Evolutionary conservation across 164 flowering plant species (phyloP), one percentile per base, ranked within the genome.

Genomic region (Aristolochia fimbriata): DNA sequence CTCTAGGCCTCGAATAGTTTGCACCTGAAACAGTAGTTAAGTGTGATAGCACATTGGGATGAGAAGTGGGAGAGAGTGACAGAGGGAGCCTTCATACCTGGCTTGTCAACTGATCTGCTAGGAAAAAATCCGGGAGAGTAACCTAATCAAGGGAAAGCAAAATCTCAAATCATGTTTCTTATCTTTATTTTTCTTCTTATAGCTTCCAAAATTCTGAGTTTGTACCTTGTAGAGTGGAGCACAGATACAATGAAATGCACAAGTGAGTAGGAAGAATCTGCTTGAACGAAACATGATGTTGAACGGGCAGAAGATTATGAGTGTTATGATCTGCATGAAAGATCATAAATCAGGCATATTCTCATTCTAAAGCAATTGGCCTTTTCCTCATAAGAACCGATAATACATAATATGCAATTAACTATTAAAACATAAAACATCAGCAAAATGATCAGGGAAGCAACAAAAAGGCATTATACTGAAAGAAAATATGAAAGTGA

Each of bases 221-320:
- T 24, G 41, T 73, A 81, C 91, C 88, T 81, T 83, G 74, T 83
- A 86, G 10, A 86, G 71, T 59, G 92, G 88, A 64, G 92, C 88
- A 54, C 73, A 77, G 10, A 86, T 51, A 52, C 84, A 76, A 62
- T 71, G 87, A 16, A 61, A 75, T 25, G 73, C 15, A 61, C 79
- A 70, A 15, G 20, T 23, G 45, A 86, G 76, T 64, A 86, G 64
- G 75, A 86, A 83, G 74, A 67, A 74, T 14, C 92, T 85, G 54
- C 80, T 86, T 33, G 92, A 80, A 45, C 88, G 84, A 62, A 77
- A 82, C 22, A 86, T 58, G 59, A 86, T 74, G 72, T 86, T 79
- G 67, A 86, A 78, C 4, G 92, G 92, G 61, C 76, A 78, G 37
- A 86, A 13, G 31, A 70, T 52, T 53, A 78, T 62, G 22, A 59